Evolutionary conservation across 208 protist species (phyloP), one percentile per base, ranked within the genome.

Genomic region (Trypanosomatidae sp.): DNA sequence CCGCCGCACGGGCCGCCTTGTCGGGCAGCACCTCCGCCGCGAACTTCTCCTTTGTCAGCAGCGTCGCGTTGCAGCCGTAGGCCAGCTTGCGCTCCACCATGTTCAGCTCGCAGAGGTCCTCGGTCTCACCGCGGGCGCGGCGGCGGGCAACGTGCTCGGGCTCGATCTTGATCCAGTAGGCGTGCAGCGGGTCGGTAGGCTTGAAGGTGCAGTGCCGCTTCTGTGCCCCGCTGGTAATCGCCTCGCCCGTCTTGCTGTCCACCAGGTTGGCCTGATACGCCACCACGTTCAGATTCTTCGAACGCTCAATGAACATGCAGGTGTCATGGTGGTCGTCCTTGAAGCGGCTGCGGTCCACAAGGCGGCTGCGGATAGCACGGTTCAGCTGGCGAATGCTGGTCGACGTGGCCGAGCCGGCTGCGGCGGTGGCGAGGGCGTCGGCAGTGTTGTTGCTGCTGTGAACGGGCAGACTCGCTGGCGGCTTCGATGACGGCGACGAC

Each of bases 261-360:
- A 72, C 43, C 36, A 83, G 62, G 59, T 89, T 86, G 22, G 86
- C 86, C 36, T 74, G 74, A 81, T 95, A 95, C 15, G 76, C 88
- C 2, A 95, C 91, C 19, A 95, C 60, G 64, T 93, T 95, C 13
- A 77, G n/a, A 65, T 95, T 95, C 76, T 93, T 93, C 53, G 85
- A 92, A 53, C 91, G 91, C 69, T 81, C 76, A 77, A 95, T 93
- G 83, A 88, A 93, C 85, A 92, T 83, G 74, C 88, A 93, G 17
- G 82, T 95, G 79, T 93, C 88, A 30, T 79, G 81, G 71, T 91
- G 84, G 65, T 95, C 91, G 13, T 84, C 64, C 10, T 73, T 77
- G 75, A 91, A 95, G 70, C 91, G 88, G 8, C 25, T 49, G 33
- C 91, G 91, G 17, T 78, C 53, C 0, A 62, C 59, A 4, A 89